phyloP scores from a whole-genome alignment of 2,329 filamentous ascomycete genomes.

The Biscogniauxia marginata region DNA sequence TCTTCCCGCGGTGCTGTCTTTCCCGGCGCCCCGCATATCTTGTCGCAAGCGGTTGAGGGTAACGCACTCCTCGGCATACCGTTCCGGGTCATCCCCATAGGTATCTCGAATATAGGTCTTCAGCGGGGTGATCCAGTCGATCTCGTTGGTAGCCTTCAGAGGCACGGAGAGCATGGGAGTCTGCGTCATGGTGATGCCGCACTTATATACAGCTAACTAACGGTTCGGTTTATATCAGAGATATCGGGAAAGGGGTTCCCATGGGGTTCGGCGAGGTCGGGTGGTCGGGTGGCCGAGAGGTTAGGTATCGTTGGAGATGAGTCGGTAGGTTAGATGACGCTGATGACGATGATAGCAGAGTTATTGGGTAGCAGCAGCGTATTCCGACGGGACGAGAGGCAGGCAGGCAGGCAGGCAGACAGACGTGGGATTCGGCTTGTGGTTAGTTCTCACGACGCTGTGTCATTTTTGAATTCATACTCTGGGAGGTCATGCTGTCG shows the following conservation, averaged over 20 bases:
- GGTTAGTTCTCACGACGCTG: conserved; percentile 7
- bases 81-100: conserved; percentile 94
- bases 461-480: conserved; percentile 4
- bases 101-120: conserved; percentile 91
- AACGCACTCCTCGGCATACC: conserved; percentile 91
- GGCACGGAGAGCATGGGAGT: conserved; percentile 94
- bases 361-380: neutral
- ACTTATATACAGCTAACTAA: too few species aligned
- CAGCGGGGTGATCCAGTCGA: conserved; percentile 92
- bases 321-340: conserved; percentile 19
- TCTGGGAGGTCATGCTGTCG: conserved; percentile 21
- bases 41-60: conserved; percentile 93
- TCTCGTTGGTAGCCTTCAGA: conserved; percentile 92
- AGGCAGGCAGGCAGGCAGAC: neutral
- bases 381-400: neutral
- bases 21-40: conserved; percentile 96
- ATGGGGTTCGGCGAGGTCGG: neutral
- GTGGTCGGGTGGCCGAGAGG: neutral
- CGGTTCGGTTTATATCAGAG: too few species aligned
- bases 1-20: conserved; percentile 89
- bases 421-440: conserved; percentile 2
- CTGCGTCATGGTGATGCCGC: conserved; percentile 62
- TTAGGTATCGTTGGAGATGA: conserved; percentile 1
- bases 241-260: too few species aligned
- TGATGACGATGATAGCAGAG: conserved; percentile 9